These are phyloP conservation scores for Brassica cretica DNA, from an alignment of 345 rosid genomes.

Conservation along the genomic window DNA sequence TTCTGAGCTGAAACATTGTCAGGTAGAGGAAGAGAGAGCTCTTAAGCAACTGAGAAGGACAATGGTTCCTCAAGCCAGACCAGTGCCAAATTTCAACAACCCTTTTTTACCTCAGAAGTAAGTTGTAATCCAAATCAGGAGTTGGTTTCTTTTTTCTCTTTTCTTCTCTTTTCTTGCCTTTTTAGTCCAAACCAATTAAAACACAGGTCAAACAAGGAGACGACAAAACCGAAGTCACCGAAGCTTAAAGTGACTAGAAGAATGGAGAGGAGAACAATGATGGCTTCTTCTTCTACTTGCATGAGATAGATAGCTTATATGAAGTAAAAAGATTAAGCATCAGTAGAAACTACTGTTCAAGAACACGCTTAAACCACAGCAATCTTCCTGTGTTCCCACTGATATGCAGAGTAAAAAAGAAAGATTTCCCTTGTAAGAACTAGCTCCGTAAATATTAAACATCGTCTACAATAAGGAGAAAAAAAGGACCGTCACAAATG, in stretches of 20 bases:
- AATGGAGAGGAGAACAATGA: slow-evolving; percentile 10
- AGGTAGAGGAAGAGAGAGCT: slow-evolving; percentile 12
- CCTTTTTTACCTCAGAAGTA: slow-evolving; percentile 66
- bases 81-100: slow-evolving; percentile 63
- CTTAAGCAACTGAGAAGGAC: slow-evolving; percentile 71
- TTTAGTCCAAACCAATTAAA: not conserved
- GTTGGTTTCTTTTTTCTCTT: not conserved
- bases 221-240: slow-evolving; percentile 71
- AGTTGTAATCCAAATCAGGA: not conserved
- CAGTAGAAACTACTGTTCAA: not conserved
- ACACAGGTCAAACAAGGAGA: slow-evolving; percentile 34
- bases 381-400: not conserved
- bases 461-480: slow-evolving; percentile 15
- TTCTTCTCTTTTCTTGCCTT: not conserved
- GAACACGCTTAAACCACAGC: not conserved
- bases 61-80: slow-evolving; percentile 79
- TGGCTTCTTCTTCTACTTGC: slow-evolving; percentile 13
- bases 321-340: not conserved
- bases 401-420: not conserved
- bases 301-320: not conserved
- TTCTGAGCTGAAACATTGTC: not conserved
- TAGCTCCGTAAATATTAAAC: not conserved
- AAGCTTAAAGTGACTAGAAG: slow-evolving; percentile 37
- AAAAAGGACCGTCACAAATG: not conserved
- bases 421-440: not conserved